These are phyloP conservation scores for Elsinoe australis DNA, from an alignment of 2,329 filamentous ascomycete species.

Conservation along the genomic window DNA sequence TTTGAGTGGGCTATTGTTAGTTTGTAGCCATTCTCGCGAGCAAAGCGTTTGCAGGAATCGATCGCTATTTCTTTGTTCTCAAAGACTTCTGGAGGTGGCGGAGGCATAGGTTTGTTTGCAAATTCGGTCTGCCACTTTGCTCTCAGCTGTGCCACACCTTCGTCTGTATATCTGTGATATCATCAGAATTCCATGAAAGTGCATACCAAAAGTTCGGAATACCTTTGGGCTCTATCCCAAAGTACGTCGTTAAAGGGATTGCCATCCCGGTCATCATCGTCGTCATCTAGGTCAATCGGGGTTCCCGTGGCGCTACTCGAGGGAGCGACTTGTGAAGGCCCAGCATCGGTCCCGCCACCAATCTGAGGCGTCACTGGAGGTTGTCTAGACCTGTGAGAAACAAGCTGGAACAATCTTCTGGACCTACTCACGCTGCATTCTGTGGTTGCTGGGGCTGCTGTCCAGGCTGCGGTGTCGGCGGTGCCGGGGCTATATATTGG, in stretches of 20 bases:
- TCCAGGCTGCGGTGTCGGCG: constrained; percentile 10
- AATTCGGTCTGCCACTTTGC: constrained; percentile 21
- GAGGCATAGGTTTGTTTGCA: constrained; percentile 20
- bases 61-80: constrained; percentile 21
- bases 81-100: constrained; percentile 21
- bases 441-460: constrained; percentile 12
- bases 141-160: constrained; percentile 21
- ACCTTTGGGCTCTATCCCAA: constrained; percentile 15
- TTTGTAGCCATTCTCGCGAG: constrained; percentile 21
- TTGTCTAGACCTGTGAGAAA: constrained; percentile 1
- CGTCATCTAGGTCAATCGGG: constrained; percentile 9
- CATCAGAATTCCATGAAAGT: background rate
- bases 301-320: constrained; percentile 9
- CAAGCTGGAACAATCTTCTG: background rate
- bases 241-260: constrained; percentile 14
- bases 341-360: background rate
- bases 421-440: constrained; percentile 4
- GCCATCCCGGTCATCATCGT: constrained; percentile 10
- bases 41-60: constrained; percentile 21
- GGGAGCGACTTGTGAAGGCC: background rate
- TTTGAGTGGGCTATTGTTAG: constrained; percentile 23
- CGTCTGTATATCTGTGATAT: constrained; percentile 17
- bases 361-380: constrained; percentile 5
- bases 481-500: constrained; percentile 9
- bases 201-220: background rate